These are phyloP conservation scores for Herpetospermum pedunculosum DNA, from an alignment of 306 rosid species.

Conservation along the genomic window DNA sequence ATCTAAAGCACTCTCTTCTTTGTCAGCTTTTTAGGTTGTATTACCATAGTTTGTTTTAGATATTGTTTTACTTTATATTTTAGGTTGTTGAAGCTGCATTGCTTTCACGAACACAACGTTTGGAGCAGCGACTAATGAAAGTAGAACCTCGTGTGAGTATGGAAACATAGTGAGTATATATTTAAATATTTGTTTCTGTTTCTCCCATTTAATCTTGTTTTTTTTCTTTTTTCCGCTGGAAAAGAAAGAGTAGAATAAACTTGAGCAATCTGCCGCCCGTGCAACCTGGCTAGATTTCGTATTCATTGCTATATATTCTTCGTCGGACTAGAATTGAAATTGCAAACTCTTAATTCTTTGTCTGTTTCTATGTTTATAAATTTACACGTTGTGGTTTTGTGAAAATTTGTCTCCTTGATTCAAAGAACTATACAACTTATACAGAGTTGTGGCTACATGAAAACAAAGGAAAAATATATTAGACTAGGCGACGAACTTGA, in stretches of 20 bases:
- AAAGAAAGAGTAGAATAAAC: background rate
- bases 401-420: background rate
- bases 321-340: background rate
- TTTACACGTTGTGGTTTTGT: background rate
- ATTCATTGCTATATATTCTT: background rate
- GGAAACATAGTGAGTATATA: slow-evolving; percentile 50
- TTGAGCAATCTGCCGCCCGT: background rate
- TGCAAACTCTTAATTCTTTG: background rate
- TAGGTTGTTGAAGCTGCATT: slow-evolving; percentile 95
- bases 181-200: slow-evolving; percentile 4
- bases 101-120: slow-evolving; percentile 76
- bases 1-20: background rate
- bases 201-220: background rate
- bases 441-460: background rate
- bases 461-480: background rate
- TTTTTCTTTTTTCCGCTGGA: background rate
- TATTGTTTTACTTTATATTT: slow-evolving; percentile 3
- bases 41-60: background rate
- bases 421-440: background rate
- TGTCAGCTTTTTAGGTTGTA: background rate
- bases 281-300: background rate
- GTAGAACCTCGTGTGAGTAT: slow-evolving; percentile 99
- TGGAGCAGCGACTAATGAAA: slow-evolving; percentile 53
- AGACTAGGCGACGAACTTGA: background rate
- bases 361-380: background rate